Evolutionary conservation across 2,329 filamentous ascomycete genomes (phyloP), one percentile per base, ranked within the genome.

Genomic region (Cryphonectria parasitica): DNA sequence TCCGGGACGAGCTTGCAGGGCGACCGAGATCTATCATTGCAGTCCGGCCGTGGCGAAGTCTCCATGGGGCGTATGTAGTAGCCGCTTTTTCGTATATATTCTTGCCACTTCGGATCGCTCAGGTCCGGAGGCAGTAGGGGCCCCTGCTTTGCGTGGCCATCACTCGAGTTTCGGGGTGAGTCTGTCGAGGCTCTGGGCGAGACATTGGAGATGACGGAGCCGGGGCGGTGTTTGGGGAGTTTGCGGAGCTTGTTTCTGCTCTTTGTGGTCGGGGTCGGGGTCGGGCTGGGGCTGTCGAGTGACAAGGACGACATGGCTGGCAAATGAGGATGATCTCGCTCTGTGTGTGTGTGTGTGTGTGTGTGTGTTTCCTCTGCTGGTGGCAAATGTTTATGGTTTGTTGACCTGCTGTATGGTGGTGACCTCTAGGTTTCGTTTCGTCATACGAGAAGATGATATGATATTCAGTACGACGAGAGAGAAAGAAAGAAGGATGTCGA

Each of bases 181-280:
- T 72, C 71, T 69, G 58, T 66, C 61, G 49, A 76, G 74, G 69
- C 74, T 77, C 39, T 73, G 52, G 63, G 77, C 67, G 45, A 69
- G 58, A 49, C 66, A 64, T 63, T 66, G 10, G 63, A 63, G 34
- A 65, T 61, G 34, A 69, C 64, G 15, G 71, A 66, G 62, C 66
- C 68, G 4, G 68, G 49, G 13, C 71, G 71, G 62, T 60, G 68
- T 41, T 64, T 72, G 19, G 41, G 31, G 7, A 61, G 68, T 66
- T 81, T 81, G 43, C 79, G 79, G 31, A 80, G 76, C 74, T 78
- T 80, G 62, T 75, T 78, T 60, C 78, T 77, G 63, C 77, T 74
- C 67, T 74, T 78, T 0, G 75, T 74, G 17, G 66, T 49, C 34
- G 36, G 36, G 36, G 36, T 49, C 2, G 45, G 45, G 6, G 45